Evolutionary conservation across 2,329 filamentous ascomycete genomes (phyloP).

Genomic region (Fusarium sp.): DNA sequence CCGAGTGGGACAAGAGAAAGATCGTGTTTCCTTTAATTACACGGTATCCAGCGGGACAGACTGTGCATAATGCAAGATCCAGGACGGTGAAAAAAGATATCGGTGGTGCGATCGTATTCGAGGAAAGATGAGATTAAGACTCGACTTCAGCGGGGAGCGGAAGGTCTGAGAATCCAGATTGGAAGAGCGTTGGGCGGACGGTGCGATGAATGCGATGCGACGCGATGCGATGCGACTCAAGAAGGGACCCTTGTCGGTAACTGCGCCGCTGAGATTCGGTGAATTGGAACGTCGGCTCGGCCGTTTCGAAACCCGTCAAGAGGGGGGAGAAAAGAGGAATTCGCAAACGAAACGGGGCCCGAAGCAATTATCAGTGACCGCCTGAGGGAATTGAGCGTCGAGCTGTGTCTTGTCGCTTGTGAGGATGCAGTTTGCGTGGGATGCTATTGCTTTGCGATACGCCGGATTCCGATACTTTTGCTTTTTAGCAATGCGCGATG

Average conservation of each 20-base stretch:
- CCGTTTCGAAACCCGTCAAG: slow-evolving; percentile 21
- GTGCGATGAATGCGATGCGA: slow-evolving; percentile 22
- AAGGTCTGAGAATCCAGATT: slow-evolving; percentile 10
- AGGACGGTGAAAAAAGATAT: slow-evolving; percentile 2
- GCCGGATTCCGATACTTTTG: slow-evolving; percentile 40
- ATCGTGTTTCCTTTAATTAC: slow-evolving; percentile 36
- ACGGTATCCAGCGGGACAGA: slow-evolving; percentile 28
- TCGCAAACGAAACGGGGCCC: slow-evolving; percentile 6
- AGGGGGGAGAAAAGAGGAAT: slow-evolving; percentile 21
- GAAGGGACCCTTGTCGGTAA: slow-evolving; percentile 18
- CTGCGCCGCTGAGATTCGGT: slow-evolving; percentile 9
- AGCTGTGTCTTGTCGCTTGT: slow-evolving; percentile 17
- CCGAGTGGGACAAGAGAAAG: slow-evolving; percentile 10
- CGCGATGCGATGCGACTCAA: slow-evolving; percentile 29
- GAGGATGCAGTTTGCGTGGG: slow-evolving; percentile 25
- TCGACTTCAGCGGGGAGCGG: neutral
- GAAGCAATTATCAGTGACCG: slow-evolving; percentile 26
- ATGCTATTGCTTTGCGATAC: slow-evolving; percentile 28
- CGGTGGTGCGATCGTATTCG: slow-evolving; percentile 5
- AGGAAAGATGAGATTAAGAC: slow-evolving; percentile 5
- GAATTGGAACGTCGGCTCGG: slow-evolving; percentile 18
- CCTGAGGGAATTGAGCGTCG: slow-evolving; percentile 13
- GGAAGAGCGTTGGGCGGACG: slow-evolving; percentile 12
- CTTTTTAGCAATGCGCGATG: slow-evolving; percentile 42
- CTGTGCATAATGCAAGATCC: slow-evolving; percentile 35